Percentiles rank a stretch among this genome's conserved stretches.
Evolutionary conservation across 129 eudicot genomes (phyloP).

Genomic region (Flaveria brownii): DNA sequence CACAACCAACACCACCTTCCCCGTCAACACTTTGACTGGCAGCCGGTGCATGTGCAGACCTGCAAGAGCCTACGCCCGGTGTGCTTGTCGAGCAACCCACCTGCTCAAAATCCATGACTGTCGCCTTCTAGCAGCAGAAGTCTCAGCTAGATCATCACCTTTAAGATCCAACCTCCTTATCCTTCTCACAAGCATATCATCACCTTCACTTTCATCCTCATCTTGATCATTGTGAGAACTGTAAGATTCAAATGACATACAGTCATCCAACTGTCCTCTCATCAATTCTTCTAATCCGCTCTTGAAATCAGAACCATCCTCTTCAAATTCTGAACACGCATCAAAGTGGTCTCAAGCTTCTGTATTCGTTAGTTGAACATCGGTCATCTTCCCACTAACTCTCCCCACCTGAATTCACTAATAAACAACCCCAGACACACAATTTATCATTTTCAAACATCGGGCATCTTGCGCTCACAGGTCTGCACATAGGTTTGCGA

Average conservation of each 20-base stretch:
- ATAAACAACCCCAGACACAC: constrained; percentile 26
- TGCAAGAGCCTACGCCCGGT: constrained; percentile 28
- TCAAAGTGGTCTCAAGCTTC: constrained; percentile 66
- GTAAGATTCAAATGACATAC: constrained; percentile 83
- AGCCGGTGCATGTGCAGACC: no score
- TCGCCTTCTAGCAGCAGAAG: constrained; percentile 90
- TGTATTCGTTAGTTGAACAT: constrained; percentile 61
- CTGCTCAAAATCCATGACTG: constrained; percentile 48
- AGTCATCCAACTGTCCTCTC: constrained; percentile 80
- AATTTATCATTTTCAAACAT: constrained; percentile 16
- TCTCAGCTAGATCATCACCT: constrained; percentile 85
- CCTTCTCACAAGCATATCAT: constrained; percentile 78
- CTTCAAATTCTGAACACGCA: constrained; percentile 39
- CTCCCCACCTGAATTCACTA: constrained; percentile 35
- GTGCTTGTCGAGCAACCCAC: constrained; percentile 94
- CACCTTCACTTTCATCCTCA: constrained; percentile 65
- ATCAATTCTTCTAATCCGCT: constrained; percentile 82
- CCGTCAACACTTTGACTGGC: no score
- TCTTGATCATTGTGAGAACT: constrained; percentile 58
- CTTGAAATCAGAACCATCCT: constrained; percentile 68
- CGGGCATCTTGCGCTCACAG: no score
- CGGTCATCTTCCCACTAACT: constrained; percentile 59
- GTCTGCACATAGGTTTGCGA: no score
- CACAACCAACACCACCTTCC: no score
- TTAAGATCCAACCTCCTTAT: constrained; percentile 79